Percentiles rank a stretch among this genome's conserved stretches.
phyloP scores from a whole-genome alignment of 2,329 filamentous ascomycete species.

The Colletotrichum tamarilloi region DNA sequence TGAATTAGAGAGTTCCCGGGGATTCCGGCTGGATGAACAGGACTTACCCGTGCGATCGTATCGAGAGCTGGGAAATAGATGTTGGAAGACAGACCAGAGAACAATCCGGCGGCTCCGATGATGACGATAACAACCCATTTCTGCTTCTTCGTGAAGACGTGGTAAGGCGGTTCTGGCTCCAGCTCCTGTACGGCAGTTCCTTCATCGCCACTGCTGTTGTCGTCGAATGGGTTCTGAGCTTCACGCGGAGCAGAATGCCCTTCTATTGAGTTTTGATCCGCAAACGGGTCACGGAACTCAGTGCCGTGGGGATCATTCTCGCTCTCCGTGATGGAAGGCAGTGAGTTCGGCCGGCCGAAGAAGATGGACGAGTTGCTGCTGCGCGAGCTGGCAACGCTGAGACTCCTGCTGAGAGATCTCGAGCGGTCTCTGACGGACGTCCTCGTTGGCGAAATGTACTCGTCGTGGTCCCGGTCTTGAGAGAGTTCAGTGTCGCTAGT shows the following conservation, averaged over 20 bases:
- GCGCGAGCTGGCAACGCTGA: not conserved
- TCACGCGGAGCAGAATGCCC: not conserved
- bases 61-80: constrained; percentile 62
- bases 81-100: constrained; percentile 63
- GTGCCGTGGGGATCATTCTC: not conserved
- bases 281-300: constrained; percentile 3
- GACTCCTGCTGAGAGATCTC: not conserved
- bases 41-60: constrained; percentile 46
- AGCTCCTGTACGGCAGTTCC: not conserved
- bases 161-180: constrained; percentile 38
- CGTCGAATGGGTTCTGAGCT: constrained; percentile 9
- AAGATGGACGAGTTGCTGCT: not conserved
- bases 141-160: constrained; percentile 49
- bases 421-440: not conserved
- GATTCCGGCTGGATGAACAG: not conserved
- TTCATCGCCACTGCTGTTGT: not conserved
- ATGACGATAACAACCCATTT: constrained; percentile 61
- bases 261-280: not conserved
- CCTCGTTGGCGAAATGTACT: constrained; percentile 4
- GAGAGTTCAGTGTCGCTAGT: constrained; percentile 14
- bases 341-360: not conserved
- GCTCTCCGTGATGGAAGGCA: not conserved
- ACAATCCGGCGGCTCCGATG: constrained; percentile 60
- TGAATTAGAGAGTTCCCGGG: not conserved
- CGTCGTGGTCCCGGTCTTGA: not conserved